Conservation (phyloP, 768 basidiomycete species). For the Mycena sanguinolenta region DNA sequence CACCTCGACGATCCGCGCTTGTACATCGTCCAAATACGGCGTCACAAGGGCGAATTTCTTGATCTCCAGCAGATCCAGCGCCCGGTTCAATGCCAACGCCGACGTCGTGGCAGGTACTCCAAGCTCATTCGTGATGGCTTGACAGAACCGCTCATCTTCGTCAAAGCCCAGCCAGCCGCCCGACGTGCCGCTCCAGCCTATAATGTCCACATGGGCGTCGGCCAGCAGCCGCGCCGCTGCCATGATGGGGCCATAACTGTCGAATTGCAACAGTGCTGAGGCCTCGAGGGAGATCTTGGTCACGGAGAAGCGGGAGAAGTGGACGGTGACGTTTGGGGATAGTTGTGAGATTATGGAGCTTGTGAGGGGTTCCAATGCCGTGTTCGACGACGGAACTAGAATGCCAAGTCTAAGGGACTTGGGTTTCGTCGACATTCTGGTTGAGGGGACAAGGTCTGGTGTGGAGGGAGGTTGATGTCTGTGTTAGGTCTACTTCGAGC, state of each 20-base stretch:
- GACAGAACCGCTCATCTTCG: conserved; percentile 25
- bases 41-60: conserved; percentile 27
- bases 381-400: conserved; percentile 22
- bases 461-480: conserved; percentile 9
- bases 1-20: conserved; percentile 25
- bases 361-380: conserved; percentile 23
- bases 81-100: conserved; percentile 23
- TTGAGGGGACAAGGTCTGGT: conserved; percentile 15
- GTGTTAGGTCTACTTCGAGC: conserved; percentile 19
- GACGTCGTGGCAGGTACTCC: conserved; percentile 24
- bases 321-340: conserved; percentile 27
- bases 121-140: conserved; percentile 20
- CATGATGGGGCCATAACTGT: conserved; percentile 21
- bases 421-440: conserved; percentile 21
- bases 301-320: conserved; percentile 26
- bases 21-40: conserved; percentile 26
- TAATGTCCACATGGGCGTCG: conserved; percentile 23
- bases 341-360: conserved; percentile 23
- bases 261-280: conserved; percentile 23
- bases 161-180: conserved; percentile 24
- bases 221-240: conserved; percentile 26
- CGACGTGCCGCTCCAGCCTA: conserved; percentile 26
- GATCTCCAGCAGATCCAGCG: conserved; percentile 26
- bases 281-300: conserved; percentile 27
- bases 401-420: conserved; percentile 21